These are phyloP conservation scores for Melanomma pulvis-pyrius DNA, from an alignment of 495 filamentous ascomycete genomes.

Conservation along the genomic window DNA sequence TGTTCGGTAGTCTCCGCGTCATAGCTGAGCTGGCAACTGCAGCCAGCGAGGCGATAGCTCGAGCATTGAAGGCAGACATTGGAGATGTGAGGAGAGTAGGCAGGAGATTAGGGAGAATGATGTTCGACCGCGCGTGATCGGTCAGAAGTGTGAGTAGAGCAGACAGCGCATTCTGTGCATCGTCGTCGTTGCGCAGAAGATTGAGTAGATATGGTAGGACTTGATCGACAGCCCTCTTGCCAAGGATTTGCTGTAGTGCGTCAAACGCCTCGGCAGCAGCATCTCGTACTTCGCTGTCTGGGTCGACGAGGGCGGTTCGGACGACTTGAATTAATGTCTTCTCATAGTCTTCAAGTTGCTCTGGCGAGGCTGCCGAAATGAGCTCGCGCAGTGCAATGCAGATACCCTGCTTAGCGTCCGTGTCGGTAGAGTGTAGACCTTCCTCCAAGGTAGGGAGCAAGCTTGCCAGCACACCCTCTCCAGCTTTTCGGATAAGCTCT, in stretches of 20 bases:
- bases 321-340: constrained; percentile 93
- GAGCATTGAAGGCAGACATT: constrained; percentile 93
- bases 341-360: constrained; percentile 91
- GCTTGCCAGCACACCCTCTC: constrained; percentile 85
- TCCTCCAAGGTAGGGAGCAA: constrained; percentile 91
- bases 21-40: constrained; percentile 86
- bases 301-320: constrained; percentile 87
- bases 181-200: constrained; percentile 78
- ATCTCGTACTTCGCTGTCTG: constrained; percentile 85
- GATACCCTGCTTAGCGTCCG: constrained; percentile 94
- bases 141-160: constrained; percentile 91
- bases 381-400: constrained; percentile 94
- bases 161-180: constrained; percentile 88
- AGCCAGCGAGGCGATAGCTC: constrained; percentile 86
- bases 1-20: constrained; percentile 82
- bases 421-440: constrained; percentile 86
- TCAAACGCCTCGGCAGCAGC: constrained; percentile 97
- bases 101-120: constrained; percentile 94
- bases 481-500: constrained; percentile 94
- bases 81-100: constrained; percentile 86
- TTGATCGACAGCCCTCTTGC: constrained; percentile 91
- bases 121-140: constrained; percentile 89
- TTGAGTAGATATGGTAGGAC: constrained; percentile 90
- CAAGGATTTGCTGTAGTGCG: constrained; percentile 86
- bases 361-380: constrained; percentile 85